Conservation (phyloP, 164 flowering plant species). For the Kingdonia uniflora region DNA sequence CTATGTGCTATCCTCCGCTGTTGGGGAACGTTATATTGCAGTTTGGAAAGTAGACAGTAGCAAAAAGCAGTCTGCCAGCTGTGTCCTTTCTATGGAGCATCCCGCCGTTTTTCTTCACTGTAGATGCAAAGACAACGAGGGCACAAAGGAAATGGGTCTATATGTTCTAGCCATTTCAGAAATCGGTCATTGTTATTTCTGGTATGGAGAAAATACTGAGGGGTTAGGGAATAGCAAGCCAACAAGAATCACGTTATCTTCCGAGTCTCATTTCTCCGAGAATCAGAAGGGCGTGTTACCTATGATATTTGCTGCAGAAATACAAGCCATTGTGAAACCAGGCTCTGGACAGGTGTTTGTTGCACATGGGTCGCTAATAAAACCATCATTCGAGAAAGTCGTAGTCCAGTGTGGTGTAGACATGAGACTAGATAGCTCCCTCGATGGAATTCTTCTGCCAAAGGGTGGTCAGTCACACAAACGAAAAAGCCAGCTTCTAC, state of each 20-base stretch:
- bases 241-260: slow-evolving; percentile 44
- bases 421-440: slow-evolving; percentile 33
- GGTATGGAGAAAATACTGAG: slow-evolving; percentile 59
- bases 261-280: slow-evolving; percentile 23
- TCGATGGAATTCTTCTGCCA: slow-evolving; percentile 64
- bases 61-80: slow-evolving; percentile 58
- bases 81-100: slow-evolving; percentile 86
- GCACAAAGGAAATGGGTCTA: slow-evolving; percentile 26
- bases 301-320: slow-evolving; percentile 57
- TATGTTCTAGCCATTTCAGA: slow-evolving; percentile 81
- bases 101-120: slow-evolving; percentile 77
- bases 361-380: slow-evolving; percentile 67
- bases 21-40: slow-evolving; percentile 76
- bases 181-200: slow-evolving; percentile 66
- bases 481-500: slow-evolving; percentile 27
- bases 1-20: slow-evolving; percentile 77
- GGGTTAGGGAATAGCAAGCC: slow-evolving; percentile 56
- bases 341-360: slow-evolving; percentile 43
- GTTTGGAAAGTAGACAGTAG: slow-evolving; percentile 64
- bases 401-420: slow-evolving; percentile 53
- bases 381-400: slow-evolving; percentile 76
- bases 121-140: slow-evolving; percentile 19
- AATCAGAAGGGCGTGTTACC: slow-evolving; percentile 33
- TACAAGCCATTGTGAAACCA: slow-evolving; percentile 36
- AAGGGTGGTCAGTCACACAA: slow-evolving; percentile 24